A percentile compares a stretch with the other conserved stretches of the same genome.
These are phyloP conservation scores for Petrea volubilis DNA, from an alignment of 257 asterid species.

Conservation along the genomic window DNA sequence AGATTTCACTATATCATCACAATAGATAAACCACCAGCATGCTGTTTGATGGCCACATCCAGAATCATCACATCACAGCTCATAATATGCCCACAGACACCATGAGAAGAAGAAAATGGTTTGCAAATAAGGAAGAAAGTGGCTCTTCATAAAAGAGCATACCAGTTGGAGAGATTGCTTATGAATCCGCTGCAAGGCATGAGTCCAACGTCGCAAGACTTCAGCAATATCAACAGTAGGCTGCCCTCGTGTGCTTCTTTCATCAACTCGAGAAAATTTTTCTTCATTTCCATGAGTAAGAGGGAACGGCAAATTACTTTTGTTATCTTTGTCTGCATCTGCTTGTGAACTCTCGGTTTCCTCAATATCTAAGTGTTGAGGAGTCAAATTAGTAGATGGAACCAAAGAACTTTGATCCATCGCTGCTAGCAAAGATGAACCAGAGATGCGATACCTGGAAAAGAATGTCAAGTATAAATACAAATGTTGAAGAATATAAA, in stretches of 20 bases:
- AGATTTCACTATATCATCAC: slow-evolving; percentile 7
- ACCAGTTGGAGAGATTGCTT: slow-evolving; percentile 91
- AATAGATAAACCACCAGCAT: slow-evolving; percentile 19
- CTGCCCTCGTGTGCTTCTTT: slow-evolving; percentile 76
- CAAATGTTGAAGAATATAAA: too few species aligned
- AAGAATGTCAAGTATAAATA: slow-evolving; percentile 27
- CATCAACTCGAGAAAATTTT: slow-evolving; percentile 56
- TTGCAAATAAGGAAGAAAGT: slow-evolving; percentile 13
- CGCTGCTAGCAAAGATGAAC: slow-evolving; percentile 90
- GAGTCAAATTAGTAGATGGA: slow-evolving; percentile 50
- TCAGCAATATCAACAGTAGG: slow-evolving; percentile 96
- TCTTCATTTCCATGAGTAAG: slow-evolving; percentile 56
- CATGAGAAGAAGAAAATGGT: neutral
- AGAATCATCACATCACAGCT: neutral
- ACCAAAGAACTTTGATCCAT: slow-evolving; percentile 83
- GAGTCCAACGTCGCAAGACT: slow-evolving; percentile 97
- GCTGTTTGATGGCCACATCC: neutral
- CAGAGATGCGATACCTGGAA: slow-evolving; percentile 95
- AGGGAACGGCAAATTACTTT: slow-evolving; percentile 35
- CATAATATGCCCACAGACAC: neutral
- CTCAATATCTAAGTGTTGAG: slow-evolving; percentile 56
- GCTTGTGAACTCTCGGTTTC: slow-evolving; percentile 51
- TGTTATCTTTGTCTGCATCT: slow-evolving; percentile 42
- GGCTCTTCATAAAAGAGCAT: slow-evolving; percentile 32
- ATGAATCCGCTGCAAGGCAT: slow-evolving; percentile 98